Base-by-base conservation (phyloP, 257 asterid genomes). In the Sherardia arvensis region DNA sequence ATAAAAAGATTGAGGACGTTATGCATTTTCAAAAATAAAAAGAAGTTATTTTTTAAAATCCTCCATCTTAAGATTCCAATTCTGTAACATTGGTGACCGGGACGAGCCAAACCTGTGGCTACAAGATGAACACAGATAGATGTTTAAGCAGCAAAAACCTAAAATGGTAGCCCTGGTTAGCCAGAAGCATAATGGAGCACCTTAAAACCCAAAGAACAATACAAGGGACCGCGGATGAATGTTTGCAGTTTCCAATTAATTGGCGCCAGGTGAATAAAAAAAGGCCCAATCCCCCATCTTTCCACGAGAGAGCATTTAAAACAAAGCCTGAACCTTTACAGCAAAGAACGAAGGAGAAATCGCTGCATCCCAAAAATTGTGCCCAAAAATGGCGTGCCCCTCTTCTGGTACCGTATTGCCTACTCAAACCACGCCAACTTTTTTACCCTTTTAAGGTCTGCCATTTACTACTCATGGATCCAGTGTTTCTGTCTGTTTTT, bases 381-480 rank as follows among this genome's bases (percentile, higher is more conserved):
- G 60, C 67, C n/a, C n/a, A n/a, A 26, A 59, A 30, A 18, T 57
- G 34, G 62, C 28, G 54, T 59, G 60, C 67, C n/a, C n/a, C n/a
- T n/a, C n/a, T 27, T 43, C 51, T 32, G 55, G 23, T 62, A 21
- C 58, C 74, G 64, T 70, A 55, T 45, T 12, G 59, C 48, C 40
- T 64, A 70, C 74, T 40, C 65, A 62, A 69, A 36, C n/a, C 38
- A 4, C 17, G 1, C 14, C 23, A 36, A 14, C 28, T 30, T 30
- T 30, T 30, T 68, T 59, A 55, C 54, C 64, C 61, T 36, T 71
- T 71, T 25, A 30, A 58, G 48, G 57, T 63, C 20, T 56, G 34
- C 53, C n/a, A 18, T 18, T n/a, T 12, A 33, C 30, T 5, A 7
- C 43, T 7, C 1, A 5, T 34, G 21, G 20, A 43, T 22, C 57